Evolutionary conservation across 208 protist species (phyloP).

Genomic region (Acanthamoeba sp.): DNA sequence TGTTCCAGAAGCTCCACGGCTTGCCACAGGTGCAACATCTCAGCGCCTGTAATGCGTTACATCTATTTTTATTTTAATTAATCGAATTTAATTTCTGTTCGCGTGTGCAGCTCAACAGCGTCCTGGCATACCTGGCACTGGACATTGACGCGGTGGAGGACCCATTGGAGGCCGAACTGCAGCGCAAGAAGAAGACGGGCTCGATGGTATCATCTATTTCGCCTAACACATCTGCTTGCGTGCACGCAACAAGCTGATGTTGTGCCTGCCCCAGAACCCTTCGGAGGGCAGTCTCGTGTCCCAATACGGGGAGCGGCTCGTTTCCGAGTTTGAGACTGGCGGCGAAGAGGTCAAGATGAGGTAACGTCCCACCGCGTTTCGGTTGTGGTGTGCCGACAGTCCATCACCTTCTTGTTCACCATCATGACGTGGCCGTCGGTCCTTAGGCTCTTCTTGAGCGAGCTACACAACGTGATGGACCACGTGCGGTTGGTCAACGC

Average conservation of each 20-base stretch:
- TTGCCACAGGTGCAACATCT: background rate
- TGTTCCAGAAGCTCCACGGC: conserved; percentile 9
- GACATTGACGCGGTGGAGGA: background rate
- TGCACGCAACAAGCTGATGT: background rate
- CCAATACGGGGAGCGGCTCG: background rate
- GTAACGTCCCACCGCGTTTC: no score
- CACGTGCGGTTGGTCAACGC: conserved; percentile 2
- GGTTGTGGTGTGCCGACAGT: no score
- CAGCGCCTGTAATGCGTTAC: background rate
- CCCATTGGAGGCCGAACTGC: background rate
- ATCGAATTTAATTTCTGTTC: no score
- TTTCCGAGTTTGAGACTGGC: conserved; percentile 8
- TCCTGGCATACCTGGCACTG: conserved; percentile 31
- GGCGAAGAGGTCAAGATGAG: conserved; percentile 7
- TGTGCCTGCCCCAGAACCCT: background rate
- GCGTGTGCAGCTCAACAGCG: background rate
- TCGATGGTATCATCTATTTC: background rate
- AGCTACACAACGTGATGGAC: conserved; percentile 33
- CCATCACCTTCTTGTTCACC: background rate
- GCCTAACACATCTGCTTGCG: background rate
- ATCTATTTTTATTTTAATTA: no score
- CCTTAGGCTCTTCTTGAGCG: conserved; percentile 2
- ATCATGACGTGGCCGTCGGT: background rate
- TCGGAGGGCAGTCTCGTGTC: conserved; percentile 12
- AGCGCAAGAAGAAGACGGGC: conserved; percentile 40